Conservation (phyloP, 352 stramenopile species). For the Pythium sukuiense region DNA sequence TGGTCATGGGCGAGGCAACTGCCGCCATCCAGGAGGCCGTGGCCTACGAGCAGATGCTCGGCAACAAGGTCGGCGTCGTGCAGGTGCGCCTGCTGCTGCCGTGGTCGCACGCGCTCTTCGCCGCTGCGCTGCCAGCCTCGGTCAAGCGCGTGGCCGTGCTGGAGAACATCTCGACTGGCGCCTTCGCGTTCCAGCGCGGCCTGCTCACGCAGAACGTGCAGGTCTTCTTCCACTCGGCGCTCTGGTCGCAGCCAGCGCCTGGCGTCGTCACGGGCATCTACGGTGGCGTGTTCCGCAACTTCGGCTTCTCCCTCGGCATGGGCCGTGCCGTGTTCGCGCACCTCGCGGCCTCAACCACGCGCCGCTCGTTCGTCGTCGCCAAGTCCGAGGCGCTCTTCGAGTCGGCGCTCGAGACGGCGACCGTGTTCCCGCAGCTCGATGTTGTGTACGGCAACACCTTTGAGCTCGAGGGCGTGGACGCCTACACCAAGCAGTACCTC, state of each 20-base stretch:
- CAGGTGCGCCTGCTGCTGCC: slow-evolving; percentile 72
- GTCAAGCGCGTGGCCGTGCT: slow-evolving; percentile 67
- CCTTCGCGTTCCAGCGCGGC: slow-evolving; percentile 64
- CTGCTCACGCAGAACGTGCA: slow-evolving; percentile 72
- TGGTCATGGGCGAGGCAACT: slow-evolving; percentile 67
- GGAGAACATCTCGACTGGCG: slow-evolving; percentile 65
- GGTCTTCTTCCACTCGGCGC: slow-evolving; percentile 66
- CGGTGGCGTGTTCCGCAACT: slow-evolving; percentile 63
- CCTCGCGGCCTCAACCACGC: slow-evolving; percentile 36
- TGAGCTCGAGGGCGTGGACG: slow-evolving; percentile 38
- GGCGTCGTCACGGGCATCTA: slow-evolving; percentile 68
- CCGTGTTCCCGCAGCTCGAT: slow-evolving; percentile 55
- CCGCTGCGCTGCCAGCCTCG: slow-evolving; percentile 49
- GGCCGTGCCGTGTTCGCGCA: slow-evolving; percentile 66
- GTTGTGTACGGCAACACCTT: slow-evolving; percentile 51
- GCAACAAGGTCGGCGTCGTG: slow-evolving; percentile 72
- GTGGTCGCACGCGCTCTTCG: slow-evolving; percentile 77
- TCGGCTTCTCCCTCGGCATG: slow-evolving; percentile 68
- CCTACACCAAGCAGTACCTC: slow-evolving; percentile 87
- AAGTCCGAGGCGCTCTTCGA: slow-evolving; percentile 78
- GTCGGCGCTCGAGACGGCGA: slow-evolving; percentile 38
- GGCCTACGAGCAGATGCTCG: slow-evolving; percentile 75
- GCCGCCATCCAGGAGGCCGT: slow-evolving; percentile 56
- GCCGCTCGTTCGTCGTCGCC: slow-evolving; percentile 76
- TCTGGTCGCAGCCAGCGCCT: slow-evolving; percentile 34